Base-by-base conservation (phyloP, 805 yeast species). In the Saccharomyces eubayanus region DNA sequence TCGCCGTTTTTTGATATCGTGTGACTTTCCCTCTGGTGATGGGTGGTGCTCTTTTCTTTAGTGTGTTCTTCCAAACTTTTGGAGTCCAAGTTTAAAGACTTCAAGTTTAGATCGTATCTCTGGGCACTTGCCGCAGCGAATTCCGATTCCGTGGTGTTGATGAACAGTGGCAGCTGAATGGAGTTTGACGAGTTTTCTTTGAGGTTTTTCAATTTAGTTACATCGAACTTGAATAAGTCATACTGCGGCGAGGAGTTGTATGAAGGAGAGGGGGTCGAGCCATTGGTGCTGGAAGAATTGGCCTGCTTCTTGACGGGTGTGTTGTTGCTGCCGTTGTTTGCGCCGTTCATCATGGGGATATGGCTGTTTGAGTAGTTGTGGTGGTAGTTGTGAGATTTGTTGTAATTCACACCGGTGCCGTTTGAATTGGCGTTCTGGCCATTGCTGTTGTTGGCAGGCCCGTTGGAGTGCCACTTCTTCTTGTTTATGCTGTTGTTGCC, bases 71-170 rank as follows among this genome's bases (percentile, higher is more conserved):
- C 40, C 12, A n/a, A 16, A 16, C 21, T 46, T 48, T 20, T 28
- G 27, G 27, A 30, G 36, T 27, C 11, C 20, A 20, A 9, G 41
- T 52, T 49, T 28, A 57, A 50, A 6, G 53, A 48, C 36, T 48
- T 46, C 51, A 57, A 31, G 50, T 62, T 62, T 20, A 66, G 43
- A 28, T 54, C 55, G 29, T 60, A 48, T 52, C 68, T 67, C 20
- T 50, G 57, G 14, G 65, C 57, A 36, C 67, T 69, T 2, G 66
- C 66, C 10, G 64, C 62, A 2, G 67, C 67, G 57, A 64, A 74
- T 12, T 62, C 66, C 16, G 64, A 60, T 48, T 68, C 63, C 6
- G 61, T 62, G 5, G 70, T 60, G 47, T 67, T 69, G 21, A 66
- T 59, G 49, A 57, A 69, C 21, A 69, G 49, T 21, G 72, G 72